These are phyloP conservation scores for Colletotrichum noveboracense DNA, from an alignment of 2,329 filamentous ascomycete species.

Conservation along the genomic window DNA sequence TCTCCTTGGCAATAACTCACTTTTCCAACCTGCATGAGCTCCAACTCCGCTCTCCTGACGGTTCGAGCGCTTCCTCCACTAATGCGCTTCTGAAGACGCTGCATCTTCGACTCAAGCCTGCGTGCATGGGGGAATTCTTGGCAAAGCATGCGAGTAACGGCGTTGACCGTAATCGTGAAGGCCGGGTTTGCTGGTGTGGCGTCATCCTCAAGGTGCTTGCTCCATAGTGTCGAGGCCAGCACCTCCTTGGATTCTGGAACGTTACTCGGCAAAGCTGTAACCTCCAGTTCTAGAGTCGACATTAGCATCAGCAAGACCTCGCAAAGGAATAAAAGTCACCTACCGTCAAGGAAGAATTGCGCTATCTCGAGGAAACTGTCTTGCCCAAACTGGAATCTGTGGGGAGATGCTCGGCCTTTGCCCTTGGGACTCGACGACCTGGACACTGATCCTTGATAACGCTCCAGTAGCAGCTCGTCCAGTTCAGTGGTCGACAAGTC, in stretches of 20 bases:
- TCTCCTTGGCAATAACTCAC: slow-evolving; percentile 34
- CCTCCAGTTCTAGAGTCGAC: slow-evolving; percentile 50
- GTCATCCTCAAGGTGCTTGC: slow-evolving; percentile 41
- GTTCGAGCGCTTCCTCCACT: slow-evolving; percentile 41
- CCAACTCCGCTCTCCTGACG: slow-evolving; percentile 54
- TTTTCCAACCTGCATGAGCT: slow-evolving; percentile 56
- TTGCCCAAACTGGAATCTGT: neutral
- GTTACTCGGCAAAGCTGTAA: slow-evolving; percentile 40
- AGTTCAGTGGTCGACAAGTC: slow-evolving; percentile 34
- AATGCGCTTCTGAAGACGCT: slow-evolving; percentile 39
- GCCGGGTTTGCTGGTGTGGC: slow-evolving; percentile 30
- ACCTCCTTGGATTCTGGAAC: slow-evolving; percentile 35
- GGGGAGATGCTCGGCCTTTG: slow-evolving; percentile 39
- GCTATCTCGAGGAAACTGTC: slow-evolving; percentile 48
- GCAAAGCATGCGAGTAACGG: slow-evolving; percentile 41
- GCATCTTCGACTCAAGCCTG: slow-evolving; percentile 37
- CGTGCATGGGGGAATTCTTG: slow-evolving; percentile 36
- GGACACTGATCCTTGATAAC: slow-evolving; percentile 19
- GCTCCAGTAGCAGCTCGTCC: slow-evolving; percentile 28
- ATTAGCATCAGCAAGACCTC: neutral
- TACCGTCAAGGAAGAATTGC: slow-evolving; percentile 58
- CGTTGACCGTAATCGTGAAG: slow-evolving; percentile 39
- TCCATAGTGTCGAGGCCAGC: slow-evolving; percentile 45
- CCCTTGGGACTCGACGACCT: slow-evolving; percentile 42
- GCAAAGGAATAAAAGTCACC: slow-evolving; percentile 21